Evolutionary conservation across 2,329 filamentous ascomycete genomes (phyloP).

Genomic region (Penicillium sp.): DNA sequence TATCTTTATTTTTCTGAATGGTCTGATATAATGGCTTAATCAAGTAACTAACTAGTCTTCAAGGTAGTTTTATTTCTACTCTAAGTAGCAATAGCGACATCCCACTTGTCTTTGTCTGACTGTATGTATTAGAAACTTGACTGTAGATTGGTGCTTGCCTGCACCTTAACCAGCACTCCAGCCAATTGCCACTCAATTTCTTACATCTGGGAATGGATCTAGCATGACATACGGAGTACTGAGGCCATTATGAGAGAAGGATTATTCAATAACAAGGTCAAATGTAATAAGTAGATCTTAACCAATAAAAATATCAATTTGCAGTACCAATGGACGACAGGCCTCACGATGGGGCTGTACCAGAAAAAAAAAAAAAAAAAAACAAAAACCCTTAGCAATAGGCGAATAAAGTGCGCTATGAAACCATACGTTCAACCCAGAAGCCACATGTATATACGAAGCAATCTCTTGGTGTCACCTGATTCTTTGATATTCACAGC

Average conservation of each 20-base stretch:
- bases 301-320: constrained; percentile 15
- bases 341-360: constrained; percentile 6
- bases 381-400: constrained; percentile 14
- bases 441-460: constrained; percentile 22
- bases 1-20: not conserved
- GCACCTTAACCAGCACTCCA: not conserved
- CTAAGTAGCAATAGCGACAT: not conserved
- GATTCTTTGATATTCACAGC: constrained; percentile 15
- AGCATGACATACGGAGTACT: not conserved
- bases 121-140: constrained; percentile 1
- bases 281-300: constrained; percentile 18
- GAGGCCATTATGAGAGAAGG: not conserved
- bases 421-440: constrained; percentile 9
- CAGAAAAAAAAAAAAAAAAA: constrained; percentile 8
- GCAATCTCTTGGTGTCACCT: constrained; percentile 13
- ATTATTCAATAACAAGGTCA: constrained; percentile 9
- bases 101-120: not conserved
- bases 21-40: constrained; percentile 3
- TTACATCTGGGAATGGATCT: not conserved
- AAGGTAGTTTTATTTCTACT: not conserved
- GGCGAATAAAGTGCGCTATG: constrained; percentile 13
- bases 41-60: not conserved
- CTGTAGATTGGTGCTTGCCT: not conserved
- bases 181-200: not conserved
- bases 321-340: constrained; percentile 11